Conservation (phyloP, 495 filamentous ascomycete species). For the Cladorrhinum samala region DNA sequence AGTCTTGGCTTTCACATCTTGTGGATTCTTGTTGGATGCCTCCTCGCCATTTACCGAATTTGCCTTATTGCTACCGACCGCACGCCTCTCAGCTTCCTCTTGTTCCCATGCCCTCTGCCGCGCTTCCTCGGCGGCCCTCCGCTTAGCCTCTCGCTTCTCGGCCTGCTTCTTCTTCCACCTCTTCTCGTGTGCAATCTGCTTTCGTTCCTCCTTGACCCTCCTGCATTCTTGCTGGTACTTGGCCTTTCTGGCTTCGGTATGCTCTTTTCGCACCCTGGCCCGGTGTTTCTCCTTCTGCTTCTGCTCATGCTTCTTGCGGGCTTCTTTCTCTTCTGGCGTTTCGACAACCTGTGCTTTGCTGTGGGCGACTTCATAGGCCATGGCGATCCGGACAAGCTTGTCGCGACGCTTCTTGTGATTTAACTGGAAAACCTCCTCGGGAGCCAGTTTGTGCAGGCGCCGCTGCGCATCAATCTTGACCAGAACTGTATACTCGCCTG, state of each 20-base stretch:
- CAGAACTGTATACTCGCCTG: conserved; percentile 73
- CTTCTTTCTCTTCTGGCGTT: conserved; percentile 57
- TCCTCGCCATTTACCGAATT: neutral
- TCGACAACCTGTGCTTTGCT: conserved; percentile 65
- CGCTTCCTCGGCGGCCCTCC: conserved; percentile 18
- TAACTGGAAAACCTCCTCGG: conserved; percentile 62
- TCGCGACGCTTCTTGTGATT: conserved; percentile 60
- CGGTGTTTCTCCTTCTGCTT: conserved; percentile 46
- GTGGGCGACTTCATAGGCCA: conserved; percentile 79
- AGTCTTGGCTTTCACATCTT: neutral
- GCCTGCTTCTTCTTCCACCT: conserved; percentile 14
- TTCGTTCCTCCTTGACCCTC: conserved; percentile 21
- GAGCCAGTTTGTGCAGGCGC: conserved; percentile 42
- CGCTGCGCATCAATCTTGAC: conserved; percentile 67
- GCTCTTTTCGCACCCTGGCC: conserved; percentile 27
- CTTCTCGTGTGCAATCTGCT: conserved; percentile 25
- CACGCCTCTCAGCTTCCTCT: neutral
- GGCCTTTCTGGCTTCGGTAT: conserved; percentile 7
- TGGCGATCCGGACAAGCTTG: conserved; percentile 76
- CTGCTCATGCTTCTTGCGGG: conserved; percentile 34
- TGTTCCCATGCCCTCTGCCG: neutral
- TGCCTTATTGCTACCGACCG: neutral
- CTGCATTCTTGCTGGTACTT: conserved; percentile 9
- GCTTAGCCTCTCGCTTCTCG: conserved; percentile 24
- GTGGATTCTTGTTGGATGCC: neutral